phyloP scores from a whole-genome alignment of 2,329 filamentous ascomycete species.

The Xylariaceae sp. region DNA sequence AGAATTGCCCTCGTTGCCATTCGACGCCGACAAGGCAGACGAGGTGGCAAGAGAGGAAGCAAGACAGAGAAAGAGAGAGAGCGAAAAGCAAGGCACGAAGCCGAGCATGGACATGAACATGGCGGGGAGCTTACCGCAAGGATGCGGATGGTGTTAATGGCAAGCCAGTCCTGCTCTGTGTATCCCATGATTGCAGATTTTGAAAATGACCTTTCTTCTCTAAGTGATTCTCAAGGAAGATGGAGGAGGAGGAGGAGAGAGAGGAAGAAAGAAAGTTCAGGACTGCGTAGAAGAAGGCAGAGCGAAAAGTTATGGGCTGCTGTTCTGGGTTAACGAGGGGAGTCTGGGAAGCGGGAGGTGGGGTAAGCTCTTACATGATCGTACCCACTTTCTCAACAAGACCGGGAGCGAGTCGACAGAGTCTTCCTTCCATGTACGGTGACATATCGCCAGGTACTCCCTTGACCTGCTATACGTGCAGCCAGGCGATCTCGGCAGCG shows the following conservation, averaged over 20 bases:
- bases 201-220: constrained; percentile 5
- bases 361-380: background rate
- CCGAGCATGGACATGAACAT: constrained; percentile 19
- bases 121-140: constrained; percentile 67
- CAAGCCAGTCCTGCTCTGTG: constrained; percentile 79
- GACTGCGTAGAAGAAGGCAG: background rate
- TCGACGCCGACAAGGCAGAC: constrained; percentile 31
- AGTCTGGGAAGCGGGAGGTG: background rate
- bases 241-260: constrained; percentile 16
- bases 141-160: constrained; percentile 96
- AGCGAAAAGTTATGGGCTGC: background rate
- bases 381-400: background rate
- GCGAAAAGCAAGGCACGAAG: background rate
- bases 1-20: constrained; percentile 16
- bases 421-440: too few relatives aligned
- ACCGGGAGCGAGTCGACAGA: too few relatives aligned
- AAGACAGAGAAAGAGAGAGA: background rate
- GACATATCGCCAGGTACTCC: too few relatives aligned
- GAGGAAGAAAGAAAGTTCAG: constrained; percentile 13
- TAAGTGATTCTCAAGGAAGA: constrained; percentile 10
- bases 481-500: too few relatives aligned
- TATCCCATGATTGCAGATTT: constrained; percentile 68
- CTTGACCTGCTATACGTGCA: too few relatives aligned
- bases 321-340: background rate
- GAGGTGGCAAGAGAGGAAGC: constrained; percentile 20